Evolutionary conservation across 352 stramenopile species (phyloP), one percentile per base, ranked within the genome.

Genomic region (Aphanomyces cochlioides): DNA sequence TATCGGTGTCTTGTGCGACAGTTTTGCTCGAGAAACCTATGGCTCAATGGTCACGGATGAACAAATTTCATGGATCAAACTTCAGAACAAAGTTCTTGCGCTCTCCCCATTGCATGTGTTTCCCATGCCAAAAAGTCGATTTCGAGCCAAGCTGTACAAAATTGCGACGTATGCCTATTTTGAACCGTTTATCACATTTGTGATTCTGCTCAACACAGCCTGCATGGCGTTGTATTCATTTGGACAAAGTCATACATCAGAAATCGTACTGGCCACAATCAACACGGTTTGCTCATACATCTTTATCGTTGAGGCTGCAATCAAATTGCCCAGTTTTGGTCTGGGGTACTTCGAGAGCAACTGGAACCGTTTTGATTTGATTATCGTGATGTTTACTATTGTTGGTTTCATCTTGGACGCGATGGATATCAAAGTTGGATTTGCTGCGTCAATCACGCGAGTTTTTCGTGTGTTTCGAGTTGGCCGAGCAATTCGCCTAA

Each of bases 1-100:
- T 70, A 87, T 97, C 13, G 93, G 90, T 40, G 90, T 97, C n/a
- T 84, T 97, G 19, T 93, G 97, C 48, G 90, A 97, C 50, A 96
- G 96, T 60, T 98, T 97, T 64, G 94, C 96, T 59, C 77, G 74
- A 8, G 77, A 81, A 70, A 76, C 78, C 45, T 78, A 76, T 53
- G 63, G 69, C 36, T 74, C 72, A 2, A 59, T 88, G 1, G 79
- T 88, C 73, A 88, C 81, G 13, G 74, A 79, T 36, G 68, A 85
- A 43, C 77, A 85, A 57, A 63, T 82, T 54, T 65, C 64, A 43
- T 85, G 77, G 77, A 77, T 80, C 54, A 73, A 73, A 28, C 47
- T 68, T 10, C 67, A 73, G 17, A 60, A 68, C 28, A 56, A 57
- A 12, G 67, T 73, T 8, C 43, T 73, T 5, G 67, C 67, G 36